A percentile compares a stretch with the other conserved stretches of the same genome.
Conservation (phyloP, 2,329 filamentous ascomycete genomes). For the Hypoxylon sp. region DNA sequence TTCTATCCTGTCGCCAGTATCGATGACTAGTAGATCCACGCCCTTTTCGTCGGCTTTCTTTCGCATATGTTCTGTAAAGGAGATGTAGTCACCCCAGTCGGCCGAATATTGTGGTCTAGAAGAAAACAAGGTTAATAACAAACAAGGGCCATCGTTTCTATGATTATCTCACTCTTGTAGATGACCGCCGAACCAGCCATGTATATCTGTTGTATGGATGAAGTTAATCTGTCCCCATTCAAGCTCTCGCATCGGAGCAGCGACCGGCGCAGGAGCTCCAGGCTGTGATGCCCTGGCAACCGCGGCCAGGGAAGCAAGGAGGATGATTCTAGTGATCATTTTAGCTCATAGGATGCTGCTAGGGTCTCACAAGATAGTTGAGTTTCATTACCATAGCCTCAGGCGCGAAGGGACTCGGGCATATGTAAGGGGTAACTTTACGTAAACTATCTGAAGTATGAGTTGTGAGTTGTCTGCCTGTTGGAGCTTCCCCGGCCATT, state of each 20-base stretch:
- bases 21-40: conserved; percentile 89
- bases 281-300: conserved; percentile 74
- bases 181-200: conserved; percentile 96
- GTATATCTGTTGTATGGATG: conserved; percentile 94
- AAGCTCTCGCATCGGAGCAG: conserved; percentile 84
- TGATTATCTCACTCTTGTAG: conserved; percentile 80
- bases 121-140: conserved; percentile 17
- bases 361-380: conserved; percentile 1
- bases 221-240: conserved; percentile 97
- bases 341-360: conserved; percentile 23
- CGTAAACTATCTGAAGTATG: conserved; percentile 12
- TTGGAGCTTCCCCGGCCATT: not conserved
- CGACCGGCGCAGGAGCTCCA: conserved; percentile 79
- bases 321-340: conserved; percentile 51
- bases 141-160: not conserved
- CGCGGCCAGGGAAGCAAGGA: conserved; percentile 56
- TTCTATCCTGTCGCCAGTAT: conserved; percentile 93
- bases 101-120: conserved; percentile 86
- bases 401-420: conserved; percentile 10
- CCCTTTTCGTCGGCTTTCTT: conserved; percentile 82
- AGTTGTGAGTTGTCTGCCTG: conserved; percentile 34
- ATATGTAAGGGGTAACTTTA: conserved; percentile 23
- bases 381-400: conserved; percentile 11
- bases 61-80: conserved; percentile 86
- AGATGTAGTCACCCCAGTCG: conserved; percentile 98